Evolutionary conservation across 2,329 filamentous ascomycete genomes (phyloP), one percentile per base, ranked within the genome.

Genomic region (Alternaria solani): DNA sequence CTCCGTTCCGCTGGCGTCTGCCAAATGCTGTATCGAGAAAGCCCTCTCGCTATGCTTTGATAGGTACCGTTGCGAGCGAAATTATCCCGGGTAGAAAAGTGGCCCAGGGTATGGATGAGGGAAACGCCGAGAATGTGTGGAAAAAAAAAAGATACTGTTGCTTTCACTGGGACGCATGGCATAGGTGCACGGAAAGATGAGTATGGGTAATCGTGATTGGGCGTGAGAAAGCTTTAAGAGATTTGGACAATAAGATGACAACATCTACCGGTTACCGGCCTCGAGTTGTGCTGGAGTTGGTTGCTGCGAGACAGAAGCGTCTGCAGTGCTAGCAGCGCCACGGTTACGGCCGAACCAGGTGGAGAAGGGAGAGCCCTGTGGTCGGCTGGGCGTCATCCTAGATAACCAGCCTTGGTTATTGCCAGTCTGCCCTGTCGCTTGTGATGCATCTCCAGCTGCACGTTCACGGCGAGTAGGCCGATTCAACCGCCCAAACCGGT

Each of bases 201-300:
- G 49, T 44, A 53, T 36, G 47, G 39, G 28, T 25, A 55, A 42
- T 59, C 57, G 57, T 59, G 14, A 59, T 36, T 53, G 46, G 51
- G 39, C 57, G 23, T 59, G 38, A 59, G 23, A 55, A 43, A 9
- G 46, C n/a, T 11, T 48, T 11, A 18, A 36, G 30, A 49, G n/a
- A 26, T 49, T 14, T 49, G 46, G 20, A 25, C 36, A 25, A 38
- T 23, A 8, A 38, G 20, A 49, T 44, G 30, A 25, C 41, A 23
- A 14, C 41, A 38, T 57, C 63, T 67, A 76, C 68, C 75, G 71
- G 51, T 69, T 74, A 41, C 74, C 75, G 48, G 76, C 75, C 61
- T 78, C 76, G 43, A 78, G 75, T 63, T 78, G 76, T 41, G 62
- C 65, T n/a, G 75, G 76, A 3, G 76, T 78, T 26, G 73, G 68